Conservation (phyloP, 2,329 filamentous ascomycete genomes). For the Dothiorella sarmentorum region DNA sequence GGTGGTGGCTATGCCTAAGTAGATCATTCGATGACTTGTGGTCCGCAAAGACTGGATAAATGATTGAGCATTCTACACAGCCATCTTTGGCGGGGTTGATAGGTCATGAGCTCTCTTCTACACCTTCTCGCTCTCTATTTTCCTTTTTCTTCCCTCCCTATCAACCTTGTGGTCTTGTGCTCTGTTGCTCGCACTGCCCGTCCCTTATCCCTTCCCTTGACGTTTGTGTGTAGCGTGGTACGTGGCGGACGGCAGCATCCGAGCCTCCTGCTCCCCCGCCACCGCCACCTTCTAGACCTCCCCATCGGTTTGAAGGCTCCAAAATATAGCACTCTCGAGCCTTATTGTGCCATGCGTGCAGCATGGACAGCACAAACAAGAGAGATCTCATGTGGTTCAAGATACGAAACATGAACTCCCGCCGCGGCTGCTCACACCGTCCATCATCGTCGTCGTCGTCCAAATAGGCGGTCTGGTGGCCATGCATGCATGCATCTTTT, state of each 20-base stretch:
- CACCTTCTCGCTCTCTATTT: neutral
- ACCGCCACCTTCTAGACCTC: neutral
- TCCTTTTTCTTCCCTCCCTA: neutral
- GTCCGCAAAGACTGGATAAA: too few relatives aligned
- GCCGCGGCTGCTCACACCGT: too few relatives aligned
- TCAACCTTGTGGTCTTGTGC: neutral
- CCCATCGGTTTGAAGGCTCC: neutral
- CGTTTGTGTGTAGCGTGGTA: conserved; percentile 11
- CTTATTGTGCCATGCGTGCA: neutral
- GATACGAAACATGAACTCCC: too few relatives aligned
- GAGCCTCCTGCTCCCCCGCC: neutral
- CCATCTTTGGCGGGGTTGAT: too few relatives aligned
- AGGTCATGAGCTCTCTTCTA: too few relatives aligned
- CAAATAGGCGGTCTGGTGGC: neutral
- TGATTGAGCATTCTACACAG: too few relatives aligned
- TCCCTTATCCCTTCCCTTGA: neutral
- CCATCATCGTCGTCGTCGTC: too few relatives aligned
- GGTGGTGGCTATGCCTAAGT: too few relatives aligned
- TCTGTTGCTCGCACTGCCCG: too few relatives aligned
- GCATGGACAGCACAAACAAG: too few relatives aligned
- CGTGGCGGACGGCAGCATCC: neutral
- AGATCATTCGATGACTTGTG: too few relatives aligned
- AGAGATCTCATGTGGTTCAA: too few relatives aligned
- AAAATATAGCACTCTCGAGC: neutral
- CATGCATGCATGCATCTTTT: neutral